phyloP scores from a whole-genome alignment of 1,284 basidiomycete species.

The Tilletia walkeri region DNA sequence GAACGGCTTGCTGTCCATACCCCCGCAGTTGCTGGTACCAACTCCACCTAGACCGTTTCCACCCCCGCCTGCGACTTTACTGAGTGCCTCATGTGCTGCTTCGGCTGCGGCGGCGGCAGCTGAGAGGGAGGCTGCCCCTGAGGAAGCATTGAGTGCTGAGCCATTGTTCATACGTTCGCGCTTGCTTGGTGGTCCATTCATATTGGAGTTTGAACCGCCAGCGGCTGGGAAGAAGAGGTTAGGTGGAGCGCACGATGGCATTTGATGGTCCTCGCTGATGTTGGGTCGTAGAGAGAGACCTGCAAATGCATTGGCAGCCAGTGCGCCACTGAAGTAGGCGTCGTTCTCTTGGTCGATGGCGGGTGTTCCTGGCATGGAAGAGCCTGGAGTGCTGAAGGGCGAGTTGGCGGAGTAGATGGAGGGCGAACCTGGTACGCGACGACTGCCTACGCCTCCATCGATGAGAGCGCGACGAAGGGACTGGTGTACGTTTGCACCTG shows the following conservation, averaged over 20 bases:
- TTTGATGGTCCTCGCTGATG: constrained; percentile 42
- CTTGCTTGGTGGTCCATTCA: constrained; percentile 3
- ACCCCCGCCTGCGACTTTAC: constrained; percentile 17
- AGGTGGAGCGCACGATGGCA: constrained; percentile 55
- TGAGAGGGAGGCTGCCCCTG: neutral
- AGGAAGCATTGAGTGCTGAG: neutral
- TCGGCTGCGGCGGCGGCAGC: neutral
- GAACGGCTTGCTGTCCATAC: constrained; percentile 73
- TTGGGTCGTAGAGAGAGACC: constrained; percentile 45
- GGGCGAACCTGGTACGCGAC: constrained; percentile 32
- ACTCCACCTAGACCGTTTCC: constrained; percentile 24
- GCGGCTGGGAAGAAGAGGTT: constrained; percentile 56
- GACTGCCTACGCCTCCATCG: constrained; percentile 48
- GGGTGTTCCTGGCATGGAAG: constrained; percentile 50
- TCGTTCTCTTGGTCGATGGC: constrained; percentile 42
- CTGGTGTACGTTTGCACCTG: constrained; percentile 33
- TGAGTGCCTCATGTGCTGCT: constrained; percentile 20
- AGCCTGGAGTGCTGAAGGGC: constrained; percentile 53
- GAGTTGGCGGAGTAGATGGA: constrained; percentile 51
- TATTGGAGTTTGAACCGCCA: constrained; percentile 20
- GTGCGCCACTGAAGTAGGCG: constrained; percentile 38
- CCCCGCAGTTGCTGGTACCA: neutral
- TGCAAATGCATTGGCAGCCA: constrained; percentile 45
- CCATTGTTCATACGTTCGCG: constrained; percentile 2
- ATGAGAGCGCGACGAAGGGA: constrained; percentile 52